phyloP scores from a whole-genome alignment of 805 yeast genomes.

The Lipomyces sp. region DNA sequence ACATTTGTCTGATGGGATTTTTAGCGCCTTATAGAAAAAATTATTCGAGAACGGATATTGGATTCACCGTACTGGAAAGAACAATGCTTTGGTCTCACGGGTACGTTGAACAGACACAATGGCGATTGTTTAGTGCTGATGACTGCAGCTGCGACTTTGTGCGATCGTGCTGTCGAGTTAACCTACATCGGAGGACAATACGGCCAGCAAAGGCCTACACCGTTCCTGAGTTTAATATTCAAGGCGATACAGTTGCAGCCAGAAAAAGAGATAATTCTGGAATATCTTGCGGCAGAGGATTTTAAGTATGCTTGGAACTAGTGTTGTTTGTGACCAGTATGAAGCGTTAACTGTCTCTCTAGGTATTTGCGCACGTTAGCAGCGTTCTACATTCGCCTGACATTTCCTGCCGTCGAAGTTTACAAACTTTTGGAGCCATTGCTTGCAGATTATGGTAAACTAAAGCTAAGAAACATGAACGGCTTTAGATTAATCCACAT shows the following conservation, averaged over 20 bases:
- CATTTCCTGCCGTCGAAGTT: slow-evolving; percentile 52
- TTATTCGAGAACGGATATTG: slow-evolving; percentile 59
- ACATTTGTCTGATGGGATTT: neutral
- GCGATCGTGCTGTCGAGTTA: slow-evolving; percentile 55
- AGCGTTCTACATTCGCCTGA: slow-evolving; percentile 61
- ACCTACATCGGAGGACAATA: slow-evolving; percentile 64
- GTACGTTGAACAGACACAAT: slow-evolving; percentile 22
- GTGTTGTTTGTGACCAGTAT: neutral
- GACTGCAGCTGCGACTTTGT: slow-evolving; percentile 50
- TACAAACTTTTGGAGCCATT: slow-evolving; percentile 60
- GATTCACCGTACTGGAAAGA: slow-evolving; percentile 65
- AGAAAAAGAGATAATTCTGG: slow-evolving; percentile 56
- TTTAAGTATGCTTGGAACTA: slow-evolving; percentile 58
- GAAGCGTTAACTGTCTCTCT: neutral
- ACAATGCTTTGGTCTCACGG: slow-evolving; percentile 56
- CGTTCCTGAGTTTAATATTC: slow-evolving; percentile 75
- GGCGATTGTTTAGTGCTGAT: neutral
- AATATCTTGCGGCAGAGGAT: slow-evolving; percentile 62
- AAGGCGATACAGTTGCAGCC: slow-evolving; percentile 82
- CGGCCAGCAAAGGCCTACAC: slow-evolving; percentile 63
- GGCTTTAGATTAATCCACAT: slow-evolving; percentile 56
- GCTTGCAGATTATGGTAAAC: slow-evolving; percentile 68
- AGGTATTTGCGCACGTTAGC: slow-evolving; percentile 65
- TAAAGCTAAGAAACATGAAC: slow-evolving; percentile 54
- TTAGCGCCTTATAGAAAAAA: slow-evolving; percentile 56